Evolutionary conservation across 2,329 filamentous ascomycete genomes (phyloP).

Genomic region (Pseudogymnoascus sp.): DNA sequence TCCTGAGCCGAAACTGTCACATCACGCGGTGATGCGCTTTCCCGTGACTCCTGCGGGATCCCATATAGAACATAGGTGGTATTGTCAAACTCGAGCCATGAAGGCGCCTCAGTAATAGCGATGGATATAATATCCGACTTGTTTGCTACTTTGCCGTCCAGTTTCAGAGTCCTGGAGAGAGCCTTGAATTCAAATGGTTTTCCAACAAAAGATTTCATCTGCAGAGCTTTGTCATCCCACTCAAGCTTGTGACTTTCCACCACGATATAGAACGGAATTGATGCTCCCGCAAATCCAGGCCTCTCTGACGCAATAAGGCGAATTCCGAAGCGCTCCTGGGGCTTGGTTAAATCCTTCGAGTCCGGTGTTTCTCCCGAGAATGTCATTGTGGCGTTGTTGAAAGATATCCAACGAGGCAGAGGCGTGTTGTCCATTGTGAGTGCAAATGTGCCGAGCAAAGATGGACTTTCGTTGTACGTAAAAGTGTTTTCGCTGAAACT

Average conservation of each 20-base stretch:
- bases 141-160: constrained; percentile 48
- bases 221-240: constrained; percentile 49
- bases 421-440: constrained; percentile 71
- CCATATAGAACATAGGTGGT: constrained; percentile 55
- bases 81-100: constrained; percentile 62
- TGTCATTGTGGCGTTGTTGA: constrained; percentile 52
- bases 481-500: constrained; percentile 55
- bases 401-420: constrained; percentile 76
- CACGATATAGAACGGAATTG: constrained; percentile 59
- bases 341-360: constrained; percentile 51
- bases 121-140: constrained; percentile 44
- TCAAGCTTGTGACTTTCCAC: constrained; percentile 63
- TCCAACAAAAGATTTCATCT: constrained; percentile 49
- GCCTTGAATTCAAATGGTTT: constrained; percentile 43
- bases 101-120: constrained; percentile 46
- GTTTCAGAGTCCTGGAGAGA: constrained; percentile 42
- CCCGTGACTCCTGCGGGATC: constrained; percentile 40
- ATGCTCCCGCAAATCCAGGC: constrained; percentile 63
- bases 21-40: constrained; percentile 49
- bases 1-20: constrained; percentile 54
- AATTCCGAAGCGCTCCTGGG: constrained; percentile 64
- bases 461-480: constrained; percentile 32
- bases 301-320: constrained; percentile 71
- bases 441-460: constrained; percentile 63
- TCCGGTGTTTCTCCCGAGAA: constrained; percentile 67